Conservation (phyloP, 1,139 yeast species). For the Lipomyces yarrowii region DNA sequence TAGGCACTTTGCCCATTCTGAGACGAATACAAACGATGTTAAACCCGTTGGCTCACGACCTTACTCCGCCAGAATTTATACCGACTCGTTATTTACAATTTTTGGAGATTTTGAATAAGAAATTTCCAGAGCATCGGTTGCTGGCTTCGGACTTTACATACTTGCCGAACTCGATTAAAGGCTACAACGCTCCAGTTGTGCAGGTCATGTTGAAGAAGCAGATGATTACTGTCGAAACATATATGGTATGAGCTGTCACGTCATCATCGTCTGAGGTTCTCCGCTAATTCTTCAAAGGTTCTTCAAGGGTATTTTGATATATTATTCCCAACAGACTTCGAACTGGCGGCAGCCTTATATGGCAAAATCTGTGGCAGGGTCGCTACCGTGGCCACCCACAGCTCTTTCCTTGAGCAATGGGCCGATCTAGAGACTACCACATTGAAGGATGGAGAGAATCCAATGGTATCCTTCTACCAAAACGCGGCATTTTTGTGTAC, state of each 20-base stretch:
- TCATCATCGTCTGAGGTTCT: neutral
- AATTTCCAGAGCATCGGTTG: conserved; percentile 76
- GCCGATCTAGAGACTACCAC: conserved; percentile 69
- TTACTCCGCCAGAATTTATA: conserved; percentile 75
- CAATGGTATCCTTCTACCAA: conserved; percentile 77
- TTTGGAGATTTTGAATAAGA: conserved; percentile 61
- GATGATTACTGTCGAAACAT: conserved; percentile 71
- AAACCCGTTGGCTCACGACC: conserved; percentile 65
- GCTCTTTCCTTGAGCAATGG: conserved; percentile 69
- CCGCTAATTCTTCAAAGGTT: neutral
- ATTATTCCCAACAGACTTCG: conserved; percentile 83
- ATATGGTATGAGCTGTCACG: conserved; percentile 53
- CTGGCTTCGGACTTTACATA: conserved; percentile 73
- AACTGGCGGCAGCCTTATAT: conserved; percentile 63
- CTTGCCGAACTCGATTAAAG: conserved; percentile 62
- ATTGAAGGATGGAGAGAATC: conserved; percentile 79
- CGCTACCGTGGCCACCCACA: conserved; percentile 59
- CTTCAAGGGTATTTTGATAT: conserved; percentile 85
- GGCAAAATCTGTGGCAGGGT: conserved; percentile 64
- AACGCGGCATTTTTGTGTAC: conserved; percentile 74
- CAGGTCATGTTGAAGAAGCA: conserved; percentile 69
- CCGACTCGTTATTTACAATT: conserved; percentile 76
- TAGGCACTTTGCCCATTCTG: conserved; percentile 35
- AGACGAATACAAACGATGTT: conserved; percentile 45
- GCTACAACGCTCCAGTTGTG: conserved; percentile 79